phyloP scores from a whole-genome alignment of 1,139 yeast genomes.

The Chernovozyma aurita region DNA sequence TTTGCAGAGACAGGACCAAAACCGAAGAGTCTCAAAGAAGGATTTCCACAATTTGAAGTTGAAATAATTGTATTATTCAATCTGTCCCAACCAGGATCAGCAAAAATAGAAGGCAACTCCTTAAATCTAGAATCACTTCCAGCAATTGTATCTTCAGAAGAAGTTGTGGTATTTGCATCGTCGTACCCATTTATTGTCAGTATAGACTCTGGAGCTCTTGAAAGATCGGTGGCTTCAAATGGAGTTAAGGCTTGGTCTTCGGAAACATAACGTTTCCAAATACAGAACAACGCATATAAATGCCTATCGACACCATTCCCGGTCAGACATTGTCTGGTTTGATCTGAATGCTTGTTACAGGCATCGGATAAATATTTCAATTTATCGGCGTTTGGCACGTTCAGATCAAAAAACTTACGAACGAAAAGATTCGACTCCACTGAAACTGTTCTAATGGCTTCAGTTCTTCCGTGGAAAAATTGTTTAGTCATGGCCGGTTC shows the following conservation, averaged over 20 bases:
- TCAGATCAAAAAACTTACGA: slow-evolving; percentile 75
- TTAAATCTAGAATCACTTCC: slow-evolving; percentile 12
- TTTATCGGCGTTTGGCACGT: slow-evolving; percentile 56
- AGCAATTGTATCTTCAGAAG: slow-evolving; percentile 6
- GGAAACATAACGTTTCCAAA: slow-evolving; percentile 75
- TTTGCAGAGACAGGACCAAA: slow-evolving; percentile 90
- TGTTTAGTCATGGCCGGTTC: slow-evolving; percentile 95
- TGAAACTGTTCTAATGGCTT: slow-evolving; percentile 83
- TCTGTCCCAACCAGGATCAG: slow-evolving; percentile 63
- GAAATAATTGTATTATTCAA: slow-evolving; percentile 53
- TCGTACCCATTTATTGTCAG: slow-evolving; percentile 3
- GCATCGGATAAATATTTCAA: slow-evolving; percentile 60
- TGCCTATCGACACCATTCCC: slow-evolving; percentile 93
- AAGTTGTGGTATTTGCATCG: slow-evolving; percentile 2
- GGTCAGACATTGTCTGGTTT: slow-evolving; percentile 62
- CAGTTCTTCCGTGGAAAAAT: slow-evolving; percentile 87
- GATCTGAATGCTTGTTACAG: slow-evolving; percentile 62
- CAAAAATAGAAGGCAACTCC: slow-evolving; percentile 49
- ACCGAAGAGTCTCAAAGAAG: slow-evolving; percentile 80
- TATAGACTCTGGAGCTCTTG: slow-evolving; percentile 6
- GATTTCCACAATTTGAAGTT: slow-evolving; percentile 64
- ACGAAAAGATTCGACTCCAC: slow-evolving; percentile 78
- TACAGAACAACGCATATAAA: slow-evolving; percentile 78
- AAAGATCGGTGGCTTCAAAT: slow-evolving; percentile 7
- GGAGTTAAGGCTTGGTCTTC: slow-evolving; percentile 12